Evolutionary conservation across 2,329 filamentous ascomycete genomes (phyloP).

Genomic region (Myriosclerotinia curreyana): DNA sequence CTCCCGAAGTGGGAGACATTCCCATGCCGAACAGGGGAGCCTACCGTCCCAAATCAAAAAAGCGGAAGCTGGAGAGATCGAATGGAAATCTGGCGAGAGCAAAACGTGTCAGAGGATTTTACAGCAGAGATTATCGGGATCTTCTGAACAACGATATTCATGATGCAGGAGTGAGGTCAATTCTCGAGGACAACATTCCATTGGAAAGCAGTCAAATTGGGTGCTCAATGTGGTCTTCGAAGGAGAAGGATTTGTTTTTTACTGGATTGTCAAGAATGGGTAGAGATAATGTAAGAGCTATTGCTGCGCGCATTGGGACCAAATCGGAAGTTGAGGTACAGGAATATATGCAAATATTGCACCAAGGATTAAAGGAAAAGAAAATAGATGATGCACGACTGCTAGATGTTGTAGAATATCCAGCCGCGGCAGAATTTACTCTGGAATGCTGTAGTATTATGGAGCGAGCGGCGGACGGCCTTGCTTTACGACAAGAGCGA

Average conservation of each 20-base stretch:
- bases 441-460: conserved; percentile 61
- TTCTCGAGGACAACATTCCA: conserved; percentile 35
- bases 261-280: conserved; percentile 62
- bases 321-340: conserved; percentile 75
- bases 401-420: conserved; percentile 55
- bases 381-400: conserved; percentile 29
- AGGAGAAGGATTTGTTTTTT: conserved; percentile 72
- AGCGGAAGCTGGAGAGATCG: conserved; percentile 27
- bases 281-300: conserved; percentile 56
- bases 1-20: conserved; percentile 32
- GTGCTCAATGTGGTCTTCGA: conserved; percentile 63
- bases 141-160: conserved; percentile 57
- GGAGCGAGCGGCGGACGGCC: conserved; percentile 63
- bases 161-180: conserved; percentile 45
- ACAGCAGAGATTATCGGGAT: conserved; percentile 49
- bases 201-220: conserved; percentile 60
- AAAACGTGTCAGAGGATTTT: conserved; percentile 42
- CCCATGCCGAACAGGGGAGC: conserved; percentile 26
- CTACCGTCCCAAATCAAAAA: conserved; percentile 21
- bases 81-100: conserved; percentile 26
- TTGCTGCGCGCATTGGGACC: conserved; percentile 61
- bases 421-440: conserved; percentile 71
- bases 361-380: conserved; percentile 43
- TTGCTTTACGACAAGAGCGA: conserved; percentile 62
- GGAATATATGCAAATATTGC: conserved; percentile 64